Evolutionary conservation across 208 protist species (phyloP).

Genomic region (Trypanosoma lewisi): DNA sequence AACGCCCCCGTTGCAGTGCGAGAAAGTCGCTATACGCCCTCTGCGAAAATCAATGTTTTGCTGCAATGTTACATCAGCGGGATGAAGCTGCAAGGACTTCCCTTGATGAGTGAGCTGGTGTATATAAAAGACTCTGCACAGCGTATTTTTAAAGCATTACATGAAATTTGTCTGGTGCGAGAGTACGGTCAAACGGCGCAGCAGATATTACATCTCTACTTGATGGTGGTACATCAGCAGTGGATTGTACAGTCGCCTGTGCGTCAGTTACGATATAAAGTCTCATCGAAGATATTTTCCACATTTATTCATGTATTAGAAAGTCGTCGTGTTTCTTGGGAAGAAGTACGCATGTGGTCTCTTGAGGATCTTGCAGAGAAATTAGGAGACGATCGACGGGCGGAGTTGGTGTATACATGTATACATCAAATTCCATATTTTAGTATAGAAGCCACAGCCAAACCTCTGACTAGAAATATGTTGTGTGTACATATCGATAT

Average conservation of each 20-base stretch:
- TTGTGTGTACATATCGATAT: constrained; percentile 96
- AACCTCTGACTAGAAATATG: constrained; percentile 96
- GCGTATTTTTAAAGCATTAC: constrained; percentile 90
- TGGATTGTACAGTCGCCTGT: constrained; percentile 96
- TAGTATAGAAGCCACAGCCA: constrained; percentile 82
- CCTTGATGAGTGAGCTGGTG: constrained; percentile 98
- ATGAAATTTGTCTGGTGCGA: constrained; percentile 95
- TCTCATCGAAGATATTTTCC: constrained; percentile 79
- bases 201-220: constrained; percentile 82
- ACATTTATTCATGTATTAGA: constrained; percentile 95
- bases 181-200: constrained; percentile 96
- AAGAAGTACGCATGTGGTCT: constrained; percentile 93
- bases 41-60: constrained; percentile 98
- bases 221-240: constrained; percentile 96
- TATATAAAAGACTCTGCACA: constrained; percentile 98
- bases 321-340: constrained; percentile 94
- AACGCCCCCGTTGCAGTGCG: constrained; percentile 98
- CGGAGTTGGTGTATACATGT: constrained; percentile 84
- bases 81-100: constrained; percentile 96
- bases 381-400: constrained; percentile 80
- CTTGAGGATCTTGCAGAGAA: constrained; percentile 92
- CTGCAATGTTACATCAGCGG: constrained; percentile 99
- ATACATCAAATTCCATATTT: constrained; percentile 96
- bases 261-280: constrained; percentile 76
- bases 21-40: constrained; percentile 93